These are phyloP conservation scores for Rubroboletus pulcherrimus DNA, from an alignment of 768 basidiomycete genomes.

Conservation along the genomic window DNA sequence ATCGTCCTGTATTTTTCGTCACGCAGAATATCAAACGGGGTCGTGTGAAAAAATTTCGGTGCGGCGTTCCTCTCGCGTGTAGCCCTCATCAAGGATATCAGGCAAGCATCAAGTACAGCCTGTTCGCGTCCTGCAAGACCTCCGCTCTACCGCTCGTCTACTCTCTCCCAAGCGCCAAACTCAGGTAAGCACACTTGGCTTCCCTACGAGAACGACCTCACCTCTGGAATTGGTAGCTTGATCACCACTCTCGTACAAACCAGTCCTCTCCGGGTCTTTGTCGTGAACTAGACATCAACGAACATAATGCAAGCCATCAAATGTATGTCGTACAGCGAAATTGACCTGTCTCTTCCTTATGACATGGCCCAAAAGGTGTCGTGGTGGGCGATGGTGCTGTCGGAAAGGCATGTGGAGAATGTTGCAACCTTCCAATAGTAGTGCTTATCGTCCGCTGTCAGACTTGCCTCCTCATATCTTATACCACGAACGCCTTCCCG, in stretches of 20 bases:
- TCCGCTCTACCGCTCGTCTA: neutral
- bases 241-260: slow-evolving; percentile 18
- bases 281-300: slow-evolving; percentile 16
- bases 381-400: slow-evolving; percentile 99
- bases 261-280: slow-evolving; percentile 5
- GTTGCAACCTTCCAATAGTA: neutral
- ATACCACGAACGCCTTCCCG: slow-evolving; percentile 97
- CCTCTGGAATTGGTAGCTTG: slow-evolving; percentile 10
- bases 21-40: neutral
- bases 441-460: slow-evolving; percentile 32
- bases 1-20: slow-evolving; percentile 23
- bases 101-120: slow-evolving; percentile 26
- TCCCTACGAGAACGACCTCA: slow-evolving; percentile 7
- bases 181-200: slow-evolving; percentile 3
- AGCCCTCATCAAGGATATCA: slow-evolving; percentile 28
- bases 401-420: slow-evolving; percentile 69
- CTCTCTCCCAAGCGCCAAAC: neutral
- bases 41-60: slow-evolving; percentile 25
- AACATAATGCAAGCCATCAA: slow-evolving; percentile 83
- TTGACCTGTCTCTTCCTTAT: slow-evolving; percentile 30
- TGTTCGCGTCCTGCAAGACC: slow-evolving; percentile 10
- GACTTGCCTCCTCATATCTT: slow-evolving; percentile 99
- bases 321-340: slow-evolving; percentile 49
- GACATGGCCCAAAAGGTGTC: slow-evolving; percentile 60
- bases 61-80: slow-evolving; percentile 16